These are phyloP conservation scores for Paramecium biaurelia DNA, from an alignment of 73 alveolate genomes.

Conservation along the genomic window DNA sequence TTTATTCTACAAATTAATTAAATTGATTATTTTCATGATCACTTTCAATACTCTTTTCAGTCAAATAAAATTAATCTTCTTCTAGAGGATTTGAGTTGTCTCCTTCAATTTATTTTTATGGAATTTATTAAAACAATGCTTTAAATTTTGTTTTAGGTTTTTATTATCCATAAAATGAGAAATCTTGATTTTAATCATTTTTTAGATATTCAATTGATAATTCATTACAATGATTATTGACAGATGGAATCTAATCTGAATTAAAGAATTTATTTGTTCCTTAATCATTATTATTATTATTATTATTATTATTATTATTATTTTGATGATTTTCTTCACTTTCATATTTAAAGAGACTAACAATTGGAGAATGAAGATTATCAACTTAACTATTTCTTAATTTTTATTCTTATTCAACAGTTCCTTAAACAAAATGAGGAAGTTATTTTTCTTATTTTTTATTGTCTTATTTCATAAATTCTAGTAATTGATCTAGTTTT, in stretches of 20 bases:
- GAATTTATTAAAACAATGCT: slow-evolving; percentile 6
- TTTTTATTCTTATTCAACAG: background rate
- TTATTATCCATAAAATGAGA: background rate
- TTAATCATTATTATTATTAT: background rate
- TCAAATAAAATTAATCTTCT: background rate
- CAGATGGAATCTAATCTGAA: background rate
- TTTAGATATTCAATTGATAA: background rate
- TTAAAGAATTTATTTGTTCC: background rate
- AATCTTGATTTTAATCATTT: slow-evolving; percentile 4
- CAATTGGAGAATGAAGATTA: background rate
- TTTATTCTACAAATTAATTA: background rate
- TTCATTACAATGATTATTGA: background rate
- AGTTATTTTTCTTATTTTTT: background rate
- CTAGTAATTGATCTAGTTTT: slow-evolving; percentile 1
- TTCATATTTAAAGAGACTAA: background rate
- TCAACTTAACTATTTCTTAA: slow-evolving; percentile 9
- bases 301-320: background rate
- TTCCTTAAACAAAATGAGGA: background rate
- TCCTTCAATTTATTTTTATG: background rate
- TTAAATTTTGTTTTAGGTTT: background rate
- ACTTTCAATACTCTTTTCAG: background rate
- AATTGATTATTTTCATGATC: background rate
- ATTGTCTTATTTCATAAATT: background rate
- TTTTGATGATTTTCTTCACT: background rate
- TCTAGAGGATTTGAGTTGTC: background rate